Evolutionary conservation across 345 rosid species (phyloP).

Genomic region (Populus pruinosa): DNA sequence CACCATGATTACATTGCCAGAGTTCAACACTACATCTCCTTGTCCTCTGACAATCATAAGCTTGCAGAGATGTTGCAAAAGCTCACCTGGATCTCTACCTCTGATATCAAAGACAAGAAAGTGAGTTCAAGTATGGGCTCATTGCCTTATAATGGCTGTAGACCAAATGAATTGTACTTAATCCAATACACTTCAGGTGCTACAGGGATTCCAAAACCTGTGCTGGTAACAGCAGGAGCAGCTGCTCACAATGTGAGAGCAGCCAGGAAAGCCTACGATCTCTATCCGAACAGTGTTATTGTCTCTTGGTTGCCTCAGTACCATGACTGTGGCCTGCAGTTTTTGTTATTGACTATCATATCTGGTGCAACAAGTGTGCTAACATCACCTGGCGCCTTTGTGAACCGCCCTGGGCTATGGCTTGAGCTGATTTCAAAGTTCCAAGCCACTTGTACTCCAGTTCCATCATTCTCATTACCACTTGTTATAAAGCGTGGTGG

Average conservation of each 20-base stretch:
- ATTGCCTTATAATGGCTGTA: constrained; percentile 33
- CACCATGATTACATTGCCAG: constrained; percentile 27
- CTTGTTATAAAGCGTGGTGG: constrained; percentile 54
- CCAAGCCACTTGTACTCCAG: constrained; percentile 56
- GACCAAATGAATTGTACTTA: constrained; percentile 42
- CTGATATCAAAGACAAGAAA: constrained; percentile 23
- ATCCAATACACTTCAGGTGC: constrained; percentile 72
- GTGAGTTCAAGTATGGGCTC: neutral
- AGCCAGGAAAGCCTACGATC: constrained; percentile 55
- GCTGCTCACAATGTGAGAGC: constrained; percentile 60
- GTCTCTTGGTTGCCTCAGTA: constrained; percentile 65
- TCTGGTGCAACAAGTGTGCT: constrained; percentile 59
- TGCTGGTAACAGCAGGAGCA: constrained; percentile 56
- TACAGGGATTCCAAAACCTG: constrained; percentile 63
- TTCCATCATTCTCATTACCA: constrained; percentile 60
- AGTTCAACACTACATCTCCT: constrained; percentile 27
- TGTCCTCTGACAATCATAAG: constrained; percentile 25
- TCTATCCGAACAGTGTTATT: constrained; percentile 46
- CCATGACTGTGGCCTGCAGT: constrained; percentile 67
- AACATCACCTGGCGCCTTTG: constrained; percentile 40
- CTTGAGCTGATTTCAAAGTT: constrained; percentile 49
- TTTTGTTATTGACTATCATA: constrained; percentile 45
- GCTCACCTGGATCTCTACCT: constrained; percentile 44
- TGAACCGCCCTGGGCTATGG: constrained; percentile 53
- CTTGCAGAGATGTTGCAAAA: constrained; percentile 34